Conservation (phyloP, 2,329 filamentous ascomycete genomes). For the Elsinoe australis region DNA sequence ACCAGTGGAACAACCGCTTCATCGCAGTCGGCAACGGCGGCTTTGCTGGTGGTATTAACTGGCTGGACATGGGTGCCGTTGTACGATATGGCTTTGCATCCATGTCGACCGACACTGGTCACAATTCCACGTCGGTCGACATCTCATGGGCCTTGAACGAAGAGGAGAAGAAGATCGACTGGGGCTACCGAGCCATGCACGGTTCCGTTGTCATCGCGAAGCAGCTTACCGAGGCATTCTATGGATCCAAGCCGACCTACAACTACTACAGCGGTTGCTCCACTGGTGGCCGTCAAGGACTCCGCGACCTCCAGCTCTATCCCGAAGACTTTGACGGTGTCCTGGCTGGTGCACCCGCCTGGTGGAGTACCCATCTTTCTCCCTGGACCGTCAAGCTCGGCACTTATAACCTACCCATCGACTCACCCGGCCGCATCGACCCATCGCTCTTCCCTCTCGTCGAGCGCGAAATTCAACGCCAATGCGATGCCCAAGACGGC, state of each 20-base stretch:
- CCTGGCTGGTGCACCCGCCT: slow-evolving; percentile 46
- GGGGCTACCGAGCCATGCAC: slow-evolving; percentile 39
- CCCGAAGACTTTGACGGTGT: slow-evolving; percentile 53
- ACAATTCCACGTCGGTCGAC: slow-evolving; percentile 33
- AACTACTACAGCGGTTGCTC: slow-evolving; percentile 54
- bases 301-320: slow-evolving; percentile 47
- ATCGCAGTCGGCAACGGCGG: slow-evolving; percentile 41
- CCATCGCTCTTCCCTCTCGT: slow-evolving; percentile 40
- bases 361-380: slow-evolving; percentile 45
- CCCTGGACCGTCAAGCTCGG: slow-evolving; percentile 40
- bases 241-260: slow-evolving; percentile 37
- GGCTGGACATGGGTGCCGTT: slow-evolving; percentile 40
- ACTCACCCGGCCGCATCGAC: slow-evolving; percentile 40
- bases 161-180: slow-evolving; percentile 34
- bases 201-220: slow-evolving; percentile 45
- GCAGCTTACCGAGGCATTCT: slow-evolving; percentile 42
- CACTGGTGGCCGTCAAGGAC: slow-evolving; percentile 52
- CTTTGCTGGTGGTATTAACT: slow-evolving; percentile 43
- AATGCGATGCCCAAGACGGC: slow-evolving; percentile 47
- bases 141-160: slow-evolving; percentile 35
- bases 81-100: slow-evolving; percentile 37
- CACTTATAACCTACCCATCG: slow-evolving; percentile 42
- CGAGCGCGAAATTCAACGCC: slow-evolving; percentile 38
- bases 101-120: slow-evolving; percentile 41
- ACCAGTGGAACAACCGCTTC: slow-evolving; percentile 30